phyloP scores from a whole-genome alignment of 2,329 filamentous ascomycete genomes.

The Colletotrichum tropicicola region DNA sequence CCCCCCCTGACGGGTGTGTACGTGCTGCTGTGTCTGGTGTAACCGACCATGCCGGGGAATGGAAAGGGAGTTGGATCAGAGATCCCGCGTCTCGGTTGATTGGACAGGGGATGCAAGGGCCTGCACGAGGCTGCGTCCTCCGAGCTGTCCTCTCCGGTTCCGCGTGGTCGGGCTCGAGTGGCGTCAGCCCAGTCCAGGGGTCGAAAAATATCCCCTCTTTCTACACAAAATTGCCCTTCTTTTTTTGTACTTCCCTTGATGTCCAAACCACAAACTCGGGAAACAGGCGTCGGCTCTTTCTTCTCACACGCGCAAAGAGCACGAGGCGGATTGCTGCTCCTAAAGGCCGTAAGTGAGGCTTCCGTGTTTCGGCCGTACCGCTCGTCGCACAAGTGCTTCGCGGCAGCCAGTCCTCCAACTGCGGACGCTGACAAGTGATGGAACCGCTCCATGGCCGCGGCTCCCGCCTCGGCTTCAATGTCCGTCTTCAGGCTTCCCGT shows the following conservation, averaged over 20 bases:
- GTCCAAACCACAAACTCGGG: not conserved
- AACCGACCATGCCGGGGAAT: conserved; percentile 11
- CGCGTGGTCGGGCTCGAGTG: conserved; percentile 25
- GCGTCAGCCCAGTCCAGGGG: conserved; percentile 4
- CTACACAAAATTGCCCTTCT: not conserved
- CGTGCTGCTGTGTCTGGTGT: not conserved
- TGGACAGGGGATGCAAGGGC: conserved; percentile 18
- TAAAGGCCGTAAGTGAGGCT: conserved; percentile 24
- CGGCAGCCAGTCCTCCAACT: not conserved
- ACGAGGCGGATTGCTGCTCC: not conserved
- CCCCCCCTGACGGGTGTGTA: not conserved
- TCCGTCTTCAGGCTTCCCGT: too few relatives aligned
- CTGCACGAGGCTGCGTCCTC: not conserved
- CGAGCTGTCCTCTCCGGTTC: conserved; percentile 14
- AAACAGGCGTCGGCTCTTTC: not conserved
- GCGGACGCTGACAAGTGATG: conserved; percentile 5
- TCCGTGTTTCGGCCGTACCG: conserved; percentile 18
- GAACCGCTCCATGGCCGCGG: not conserved
- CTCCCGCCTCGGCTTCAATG: not conserved
- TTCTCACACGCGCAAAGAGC: not conserved
- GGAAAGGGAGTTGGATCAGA: conserved; percentile 13
- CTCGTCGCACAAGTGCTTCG: conserved; percentile 1
- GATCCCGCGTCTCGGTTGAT: not conserved
- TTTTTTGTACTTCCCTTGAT: not conserved
- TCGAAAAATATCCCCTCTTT: conserved; percentile 9